Evolutionary conservation across 768 basidiomycete species (phyloP), one percentile per base, ranked within the genome.

Genomic region (Tricholoma hemisulphureum): DNA sequence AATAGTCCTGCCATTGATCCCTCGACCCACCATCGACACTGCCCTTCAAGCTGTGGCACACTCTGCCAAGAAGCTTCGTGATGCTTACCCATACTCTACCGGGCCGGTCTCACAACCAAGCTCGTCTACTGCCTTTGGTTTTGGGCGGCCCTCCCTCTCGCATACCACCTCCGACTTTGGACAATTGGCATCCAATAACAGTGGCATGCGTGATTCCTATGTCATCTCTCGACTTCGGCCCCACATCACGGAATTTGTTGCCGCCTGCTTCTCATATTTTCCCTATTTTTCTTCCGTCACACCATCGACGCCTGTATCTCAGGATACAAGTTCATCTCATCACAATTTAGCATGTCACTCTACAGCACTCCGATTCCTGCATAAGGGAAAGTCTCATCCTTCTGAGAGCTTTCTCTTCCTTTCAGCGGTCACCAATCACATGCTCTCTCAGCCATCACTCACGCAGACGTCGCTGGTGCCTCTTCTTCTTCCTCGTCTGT

Each of bases 81-180:
- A 93, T 54, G 89, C 91, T 14, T 91, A 89, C 70, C 92, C 92
- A 5, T 94, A 91, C 69, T 91, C 92, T 3, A 85, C 78, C 55
- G 64, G 72, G 4, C 62, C 74, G 21, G 75, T 68, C 31, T 58
- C 66, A 6, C 74, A 69, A 49, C 58, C 62, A 32, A 58, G 51
- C 51, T 63, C 60, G 23, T 63, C 65, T 21, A 58, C 67, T 13
- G 61, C 64, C 48, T 74, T 75, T 57, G 72, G 68, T 46, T 78
- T 79, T 63, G 77, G 75, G 21, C 55, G 59, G 32, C 21, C 58
- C 20, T 34, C 60, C 10, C 55, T 55, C 21, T 46, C 34, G 16
- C 59, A 61, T 48, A 68, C 51, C 56, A 64, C 63, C 48, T 63
- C 70, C 20, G 65, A 70, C 31, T 73, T 66, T 24, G 58, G 63